Base-by-base conservation (phyloP, 257 asterid species). In the Leptodermis oblonga region DNA sequence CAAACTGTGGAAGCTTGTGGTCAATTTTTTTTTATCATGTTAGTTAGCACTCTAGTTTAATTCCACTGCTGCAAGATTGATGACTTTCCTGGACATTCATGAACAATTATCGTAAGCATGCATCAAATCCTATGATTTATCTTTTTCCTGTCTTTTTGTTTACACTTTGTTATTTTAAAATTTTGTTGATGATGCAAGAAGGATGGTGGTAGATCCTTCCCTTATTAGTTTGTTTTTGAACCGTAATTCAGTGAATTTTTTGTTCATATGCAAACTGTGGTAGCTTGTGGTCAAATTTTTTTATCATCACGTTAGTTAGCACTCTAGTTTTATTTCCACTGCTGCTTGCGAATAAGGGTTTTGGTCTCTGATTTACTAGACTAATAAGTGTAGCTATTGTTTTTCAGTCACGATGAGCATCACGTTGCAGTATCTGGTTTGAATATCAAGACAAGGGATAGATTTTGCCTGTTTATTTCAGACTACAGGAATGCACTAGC, bases 361-460 rank as follows among this genome's bases (percentile, higher is more conserved):
- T 6, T 28, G 58, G 13, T 31, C 23, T 68, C 42, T 73, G 23
- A 15, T n/a, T 37, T 0, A 63, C 36, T 39, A 25, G 18, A 62
- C 56, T 8, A 63, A 20, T 74, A 67, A 68, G 30, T 43, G 17
- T 43, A 9, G 62, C 55, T 60, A 20, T 71, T 45, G 12, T 17
- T 54, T 76, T 78, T n/a, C 86, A 84, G 96, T 59, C 97, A 92
- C 71, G 83, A 87, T 31, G 95, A 90, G n/a, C n/a, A n/a, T n/a
- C n/a, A n/a, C n/a, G n/a, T n/a, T n/a, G 73, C 90, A 90, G 79
- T 92, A 87, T 78, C 87, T 92, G 30, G 33, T n/a, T n/a, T n/a
- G 23, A 96, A 90, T 22, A 85, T 92, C 30, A 85, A 72, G 72
- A 86, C 91, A 20, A 92, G 90, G 56, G 98, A 92, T 33, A 70